Percentiles rank a stretch among this genome's conserved stretches.
Evolutionary conservation across 257 asterid species (phyloP).

Genomic region (Solanum microdontum): DNA sequence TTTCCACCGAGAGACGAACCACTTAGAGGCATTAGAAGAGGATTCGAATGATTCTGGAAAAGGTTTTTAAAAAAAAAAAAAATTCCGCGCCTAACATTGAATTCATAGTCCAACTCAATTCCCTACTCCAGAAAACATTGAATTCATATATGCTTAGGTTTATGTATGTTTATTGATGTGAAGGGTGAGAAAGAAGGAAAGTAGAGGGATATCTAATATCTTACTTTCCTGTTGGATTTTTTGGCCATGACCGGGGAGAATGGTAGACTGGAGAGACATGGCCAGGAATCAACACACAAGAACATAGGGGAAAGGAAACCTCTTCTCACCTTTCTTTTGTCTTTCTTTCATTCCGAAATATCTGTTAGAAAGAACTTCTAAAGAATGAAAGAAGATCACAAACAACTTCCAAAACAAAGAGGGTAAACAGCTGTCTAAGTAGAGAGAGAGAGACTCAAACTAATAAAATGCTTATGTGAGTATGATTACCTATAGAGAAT

Average conservation of each 20-base stretch:
- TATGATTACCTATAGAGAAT: background rate
- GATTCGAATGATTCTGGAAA: background rate
- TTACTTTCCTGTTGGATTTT: background rate
- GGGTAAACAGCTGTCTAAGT: background rate
- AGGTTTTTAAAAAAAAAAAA: background rate
- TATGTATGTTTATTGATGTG: background rate
- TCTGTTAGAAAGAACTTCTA: background rate
- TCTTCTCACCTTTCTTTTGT: background rate
- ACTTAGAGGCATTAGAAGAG: background rate
- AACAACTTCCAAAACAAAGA: background rate
- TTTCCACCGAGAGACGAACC: background rate
- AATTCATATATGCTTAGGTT: background rate
- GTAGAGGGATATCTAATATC: background rate
- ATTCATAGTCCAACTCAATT: background rate
- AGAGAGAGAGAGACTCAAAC: background rate
- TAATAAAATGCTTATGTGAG: background rate
- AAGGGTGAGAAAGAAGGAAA: background rate
- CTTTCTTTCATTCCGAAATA: background rate
- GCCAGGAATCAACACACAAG: background rate
- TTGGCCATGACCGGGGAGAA: background rate
- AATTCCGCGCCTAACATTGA: background rate
- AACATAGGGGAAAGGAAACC: background rate
- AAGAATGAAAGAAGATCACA: background rate
- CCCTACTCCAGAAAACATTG: background rate
- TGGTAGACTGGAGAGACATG: background rate